Evolutionary conservation across 768 basidiomycete genomes (phyloP).

Genomic region (Hypholoma fasciculare): DNA sequence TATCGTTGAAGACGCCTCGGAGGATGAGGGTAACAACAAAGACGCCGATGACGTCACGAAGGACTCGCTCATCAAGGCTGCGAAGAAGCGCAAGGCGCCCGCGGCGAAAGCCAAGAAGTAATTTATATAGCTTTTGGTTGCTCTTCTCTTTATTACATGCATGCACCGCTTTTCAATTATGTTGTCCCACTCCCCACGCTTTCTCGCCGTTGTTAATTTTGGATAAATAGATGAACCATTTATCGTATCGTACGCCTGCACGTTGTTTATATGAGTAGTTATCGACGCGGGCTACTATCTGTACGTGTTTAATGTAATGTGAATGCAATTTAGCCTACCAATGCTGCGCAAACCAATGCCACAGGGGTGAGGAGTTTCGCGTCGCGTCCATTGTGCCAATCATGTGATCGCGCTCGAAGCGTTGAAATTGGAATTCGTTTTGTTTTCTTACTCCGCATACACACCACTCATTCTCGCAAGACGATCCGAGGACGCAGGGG

Average conservation of each 20-base stretch:
- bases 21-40: slow-evolving; percentile 31
- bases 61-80: slow-evolving; percentile 61
- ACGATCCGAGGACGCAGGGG: neutral
- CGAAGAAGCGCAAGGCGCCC: slow-evolving; percentile 43
- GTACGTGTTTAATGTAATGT: neutral
- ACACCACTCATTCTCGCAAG: neutral
- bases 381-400: neutral
- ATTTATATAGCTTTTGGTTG: neutral
- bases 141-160: neutral
- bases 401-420: neutral
- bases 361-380: too few species aligned
- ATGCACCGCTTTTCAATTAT: neutral
- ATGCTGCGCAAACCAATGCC: neutral
- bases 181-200: too few species aligned
- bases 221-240: too few species aligned
- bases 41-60: slow-evolving; percentile 48
- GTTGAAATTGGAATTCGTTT: neutral
- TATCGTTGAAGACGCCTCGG: slow-evolving; percentile 34
- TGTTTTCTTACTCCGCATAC: neutral
- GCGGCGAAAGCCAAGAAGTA: slow-evolving; percentile 14
- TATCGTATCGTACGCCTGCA: too few species aligned
- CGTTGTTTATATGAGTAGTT: too few species aligned
- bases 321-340: neutral
- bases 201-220: too few species aligned
- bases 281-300: neutral